Percentiles rank a stretch among this genome's conserved stretches.
Evolutionary conservation across 352 stramenopile species (phyloP).

Genomic region (Phytophthora cajani): DNA sequence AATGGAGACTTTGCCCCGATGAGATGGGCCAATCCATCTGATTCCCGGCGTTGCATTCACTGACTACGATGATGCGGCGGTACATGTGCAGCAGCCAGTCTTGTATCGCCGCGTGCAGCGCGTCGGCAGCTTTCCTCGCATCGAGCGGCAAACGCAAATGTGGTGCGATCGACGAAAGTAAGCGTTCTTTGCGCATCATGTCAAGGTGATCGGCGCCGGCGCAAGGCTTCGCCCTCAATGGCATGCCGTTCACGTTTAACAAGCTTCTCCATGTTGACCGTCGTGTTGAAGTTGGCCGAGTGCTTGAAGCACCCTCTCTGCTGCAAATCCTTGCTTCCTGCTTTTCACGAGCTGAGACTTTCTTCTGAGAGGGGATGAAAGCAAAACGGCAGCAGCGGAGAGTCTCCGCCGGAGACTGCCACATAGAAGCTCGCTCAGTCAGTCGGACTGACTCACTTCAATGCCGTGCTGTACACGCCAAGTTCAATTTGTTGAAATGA

Average conservation of each 20-base stretch:
- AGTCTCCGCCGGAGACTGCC: no score
- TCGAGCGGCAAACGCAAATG: no score
- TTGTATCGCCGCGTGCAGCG: conserved; percentile 11
- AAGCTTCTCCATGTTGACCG: not conserved
- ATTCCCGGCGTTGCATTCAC: conserved; percentile 12
- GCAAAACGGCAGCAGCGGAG: not conserved
- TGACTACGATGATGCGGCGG: not conserved
- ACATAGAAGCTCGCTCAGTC: not conserved
- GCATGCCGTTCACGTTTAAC: not conserved
- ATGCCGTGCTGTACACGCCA: not conserved
- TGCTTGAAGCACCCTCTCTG: conserved; percentile 1
- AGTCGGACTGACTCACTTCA: no score
- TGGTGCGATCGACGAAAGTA: not conserved
- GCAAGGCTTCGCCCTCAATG: not conserved
- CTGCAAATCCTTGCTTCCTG: not conserved
- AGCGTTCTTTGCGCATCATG: not conserved
- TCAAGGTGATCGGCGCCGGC: not conserved
- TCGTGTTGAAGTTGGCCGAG: not conserved
- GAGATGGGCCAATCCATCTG: conserved; percentile 16
- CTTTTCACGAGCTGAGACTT: not conserved
- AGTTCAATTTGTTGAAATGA: conserved; percentile 7
- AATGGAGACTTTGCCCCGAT: conserved; percentile 6
- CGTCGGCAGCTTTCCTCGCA: conserved; percentile 7
- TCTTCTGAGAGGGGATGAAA: not conserved
- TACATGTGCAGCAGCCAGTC: conserved; percentile 7